These are phyloP conservation scores for Metschnikowia dekortorum DNA, from an alignment of 805 yeast genomes.

Conservation along the genomic window DNA sequence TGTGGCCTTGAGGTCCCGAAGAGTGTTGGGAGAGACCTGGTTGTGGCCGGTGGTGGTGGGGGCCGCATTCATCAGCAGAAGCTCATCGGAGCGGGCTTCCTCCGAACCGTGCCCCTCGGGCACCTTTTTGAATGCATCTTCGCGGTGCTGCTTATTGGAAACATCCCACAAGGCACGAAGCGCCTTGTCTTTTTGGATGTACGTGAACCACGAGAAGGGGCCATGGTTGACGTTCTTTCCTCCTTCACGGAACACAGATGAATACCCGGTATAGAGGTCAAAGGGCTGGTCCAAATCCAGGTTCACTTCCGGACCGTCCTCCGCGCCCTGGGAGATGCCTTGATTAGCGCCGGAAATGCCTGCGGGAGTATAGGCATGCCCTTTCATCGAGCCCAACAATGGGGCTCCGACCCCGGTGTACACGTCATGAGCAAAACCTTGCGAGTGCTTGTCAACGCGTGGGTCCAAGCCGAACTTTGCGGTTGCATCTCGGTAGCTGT, in stretches of 20 bases:
- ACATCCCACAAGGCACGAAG: constrained; percentile 10
- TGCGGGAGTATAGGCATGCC: background rate
- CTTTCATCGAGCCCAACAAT: background rate
- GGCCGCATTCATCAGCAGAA: background rate
- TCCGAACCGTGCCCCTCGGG: background rate
- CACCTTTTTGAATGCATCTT: background rate
- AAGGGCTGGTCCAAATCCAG: constrained; percentile 28
- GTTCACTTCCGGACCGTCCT: background rate
- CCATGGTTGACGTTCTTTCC: constrained; percentile 45
- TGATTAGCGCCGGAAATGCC: background rate
- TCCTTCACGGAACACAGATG: constrained; percentile 36
- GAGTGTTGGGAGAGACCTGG: background rate
- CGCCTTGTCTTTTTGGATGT: constrained; percentile 44
- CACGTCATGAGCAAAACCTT: background rate
- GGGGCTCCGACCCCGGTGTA: background rate
- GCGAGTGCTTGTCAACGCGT: background rate
- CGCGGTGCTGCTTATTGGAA: background rate
- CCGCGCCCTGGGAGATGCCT: background rate
- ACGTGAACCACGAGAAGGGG: constrained; percentile 47
- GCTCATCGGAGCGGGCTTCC: background rate
- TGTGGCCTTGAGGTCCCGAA: constrained; percentile 9
- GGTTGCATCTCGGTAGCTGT: background rate
- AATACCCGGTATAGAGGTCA: constrained; percentile 39
- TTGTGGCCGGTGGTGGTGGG: background rate
- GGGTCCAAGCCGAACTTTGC: background rate